Conservation (phyloP, 1,284 basidiomycete species). For the Athelia sp. region DNA sequence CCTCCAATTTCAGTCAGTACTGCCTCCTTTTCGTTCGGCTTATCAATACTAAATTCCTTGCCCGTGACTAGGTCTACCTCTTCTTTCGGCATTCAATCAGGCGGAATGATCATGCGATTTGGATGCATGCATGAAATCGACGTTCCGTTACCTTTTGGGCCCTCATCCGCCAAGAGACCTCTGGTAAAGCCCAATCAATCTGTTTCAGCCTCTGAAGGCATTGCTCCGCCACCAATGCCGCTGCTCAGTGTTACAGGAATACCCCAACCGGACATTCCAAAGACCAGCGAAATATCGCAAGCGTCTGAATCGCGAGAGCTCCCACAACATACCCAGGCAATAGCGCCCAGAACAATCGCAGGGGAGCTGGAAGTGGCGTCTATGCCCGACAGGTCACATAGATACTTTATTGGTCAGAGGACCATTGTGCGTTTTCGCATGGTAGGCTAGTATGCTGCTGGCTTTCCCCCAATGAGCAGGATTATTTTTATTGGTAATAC, state of each 20-base stretch:
- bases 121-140: background rate
- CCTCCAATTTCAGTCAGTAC: background rate
- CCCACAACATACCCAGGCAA: background rate
- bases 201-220: too few relatives aligned
- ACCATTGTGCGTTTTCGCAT: slow-evolving; percentile 46
- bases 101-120: background rate
- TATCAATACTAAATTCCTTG: background rate
- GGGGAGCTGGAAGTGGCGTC: slow-evolving; percentile 48
- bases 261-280: too few relatives aligned
- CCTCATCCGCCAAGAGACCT: too few relatives aligned
- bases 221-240: too few relatives aligned
- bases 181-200: too few relatives aligned
- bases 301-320: too few relatives aligned
- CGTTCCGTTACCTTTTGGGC: too few relatives aligned
- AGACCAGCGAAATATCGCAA: too few relatives aligned
- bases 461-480: too few relatives aligned
- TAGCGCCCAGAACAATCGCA: slow-evolving; percentile 26
- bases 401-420: slow-evolving; percentile 43
- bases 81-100: background rate
- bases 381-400: slow-evolving; percentile 46
- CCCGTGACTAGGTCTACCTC: background rate
- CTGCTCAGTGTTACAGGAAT: too few relatives aligned
- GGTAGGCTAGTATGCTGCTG: slow-evolving; percentile 31
- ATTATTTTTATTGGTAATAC: too few relatives aligned
- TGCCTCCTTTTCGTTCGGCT: background rate